Percentiles rank a stretch among this genome's conserved stretches.
phyloP scores from a whole-genome alignment of 2,329 filamentous ascomycete genomes.

The Calycina herbarum region DNA sequence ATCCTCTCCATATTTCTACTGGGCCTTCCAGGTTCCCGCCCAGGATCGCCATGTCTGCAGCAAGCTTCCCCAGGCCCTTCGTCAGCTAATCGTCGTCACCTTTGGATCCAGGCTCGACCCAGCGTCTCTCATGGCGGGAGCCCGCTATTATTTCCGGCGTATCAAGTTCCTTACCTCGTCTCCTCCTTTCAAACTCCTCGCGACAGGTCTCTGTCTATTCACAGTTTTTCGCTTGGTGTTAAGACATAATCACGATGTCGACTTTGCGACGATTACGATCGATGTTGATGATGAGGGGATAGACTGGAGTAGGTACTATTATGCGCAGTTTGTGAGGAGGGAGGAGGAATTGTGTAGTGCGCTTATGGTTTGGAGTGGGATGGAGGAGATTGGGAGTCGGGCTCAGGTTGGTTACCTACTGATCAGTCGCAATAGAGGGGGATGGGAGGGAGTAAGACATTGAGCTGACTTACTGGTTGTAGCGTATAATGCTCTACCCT shows the following conservation, averaged over 20 bases:
- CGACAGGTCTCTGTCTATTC: slow-evolving; percentile 22
- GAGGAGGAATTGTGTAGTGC: slow-evolving; percentile 34
- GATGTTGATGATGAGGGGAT: slow-evolving; percentile 26
- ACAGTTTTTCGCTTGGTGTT: slow-evolving; percentile 26
- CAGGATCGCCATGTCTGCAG: too few relatives aligned
- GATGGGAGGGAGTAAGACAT: background rate
- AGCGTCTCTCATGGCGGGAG: slow-evolving; percentile 21
- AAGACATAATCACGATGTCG: slow-evolving; percentile 29
- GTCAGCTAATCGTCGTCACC: background rate
- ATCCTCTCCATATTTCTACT: too few relatives aligned
- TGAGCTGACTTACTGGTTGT: background rate
- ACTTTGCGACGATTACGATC: slow-evolving; percentile 8
- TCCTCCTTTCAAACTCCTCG: slow-evolving; percentile 21
- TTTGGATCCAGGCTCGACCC: background rate
- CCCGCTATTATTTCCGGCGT: slow-evolving; percentile 27
- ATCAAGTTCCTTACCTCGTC: slow-evolving; percentile 24
- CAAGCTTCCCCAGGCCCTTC: background rate
- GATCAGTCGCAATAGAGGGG: background rate
- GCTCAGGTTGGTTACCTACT: slow-evolving; percentile 27
- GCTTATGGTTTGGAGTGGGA: slow-evolving; percentile 32
- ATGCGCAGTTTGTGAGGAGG: slow-evolving; percentile 34
- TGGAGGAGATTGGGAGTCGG: slow-evolving; percentile 34
- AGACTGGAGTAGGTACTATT: slow-evolving; percentile 32
- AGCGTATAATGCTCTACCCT: slow-evolving; percentile 32
- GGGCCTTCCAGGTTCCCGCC: too few relatives aligned